Conservation (phyloP, 768 basidiomycete genomes). For the Psilocybe cyanescens region DNA sequence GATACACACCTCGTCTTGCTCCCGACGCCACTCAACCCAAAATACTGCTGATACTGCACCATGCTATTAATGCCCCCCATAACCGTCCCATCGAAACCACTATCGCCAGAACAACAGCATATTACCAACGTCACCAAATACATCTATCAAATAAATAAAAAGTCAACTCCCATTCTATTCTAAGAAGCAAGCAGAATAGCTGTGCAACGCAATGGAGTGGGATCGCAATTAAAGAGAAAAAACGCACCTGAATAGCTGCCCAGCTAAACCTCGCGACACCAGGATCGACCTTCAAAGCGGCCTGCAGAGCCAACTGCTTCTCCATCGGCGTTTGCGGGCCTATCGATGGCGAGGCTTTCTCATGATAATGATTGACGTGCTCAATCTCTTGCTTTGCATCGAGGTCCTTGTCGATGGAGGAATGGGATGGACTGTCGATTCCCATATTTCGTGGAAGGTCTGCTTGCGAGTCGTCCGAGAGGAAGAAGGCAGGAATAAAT, state of each 20-base stretch:
- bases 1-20: conserved; percentile 42
- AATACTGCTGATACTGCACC: conserved; percentile 50
- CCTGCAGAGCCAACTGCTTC: conserved; percentile 40
- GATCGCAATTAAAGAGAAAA: neutral
- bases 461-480: neutral
- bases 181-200: neutral
- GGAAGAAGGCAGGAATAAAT: neutral
- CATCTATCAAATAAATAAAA: conserved; percentile 30
- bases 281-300: conserved; percentile 45
- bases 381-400: neutral
- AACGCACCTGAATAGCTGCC: conserved; percentile 39
- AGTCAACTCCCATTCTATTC: neutral
- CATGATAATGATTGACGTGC: neutral
- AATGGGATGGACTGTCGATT: neutral
- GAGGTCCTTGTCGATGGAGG: neutral
- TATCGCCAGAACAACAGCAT: conserved; percentile 55
- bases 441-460: neutral
- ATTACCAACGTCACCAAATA: conserved; percentile 50
- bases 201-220: neutral
- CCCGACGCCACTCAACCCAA: conserved; percentile 45
- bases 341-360: neutral
- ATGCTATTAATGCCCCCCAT: conserved; percentile 60
- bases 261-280: conserved; percentile 40
- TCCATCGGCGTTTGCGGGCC: conserved; percentile 39
- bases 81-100: conserved; percentile 60